Conservation (phyloP, 2,329 filamentous ascomycete genomes). For the Cladosporium velox region DNA sequence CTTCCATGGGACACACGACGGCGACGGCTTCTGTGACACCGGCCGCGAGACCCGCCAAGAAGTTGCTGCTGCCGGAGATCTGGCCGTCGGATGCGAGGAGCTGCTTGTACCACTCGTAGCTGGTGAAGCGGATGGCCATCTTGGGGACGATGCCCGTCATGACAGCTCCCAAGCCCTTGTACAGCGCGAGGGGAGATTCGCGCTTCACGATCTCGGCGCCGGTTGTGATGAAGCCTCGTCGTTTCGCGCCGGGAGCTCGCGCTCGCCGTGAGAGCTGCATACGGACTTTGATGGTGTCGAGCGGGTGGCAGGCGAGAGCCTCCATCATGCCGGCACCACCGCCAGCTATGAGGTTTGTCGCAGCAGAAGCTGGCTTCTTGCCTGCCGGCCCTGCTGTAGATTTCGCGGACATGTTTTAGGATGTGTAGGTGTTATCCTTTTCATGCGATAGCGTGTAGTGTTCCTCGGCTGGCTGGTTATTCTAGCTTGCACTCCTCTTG, state of each 20-base stretch:
- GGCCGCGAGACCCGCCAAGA: constrained; percentile 81
- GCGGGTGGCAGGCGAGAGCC: constrained; percentile 89
- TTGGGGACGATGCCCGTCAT: constrained; percentile 96
- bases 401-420: constrained; percentile 60
- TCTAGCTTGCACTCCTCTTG: background rate
- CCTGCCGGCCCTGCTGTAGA: constrained; percentile 57
- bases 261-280: constrained; percentile 96
- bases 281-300: constrained; percentile 97
- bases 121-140: constrained; percentile 99
- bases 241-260: constrained; percentile 75
- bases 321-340: constrained; percentile 99
- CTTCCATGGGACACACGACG: constrained; percentile 98
- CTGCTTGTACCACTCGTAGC: constrained; percentile 94
- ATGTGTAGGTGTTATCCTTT: background rate
- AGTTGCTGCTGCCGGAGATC: constrained; percentile 72
- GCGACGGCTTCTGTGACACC: constrained; percentile 96
- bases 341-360: constrained; percentile 91
- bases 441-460: background rate
- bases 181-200: constrained; percentile 89
- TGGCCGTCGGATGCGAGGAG: constrained; percentile 66
- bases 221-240: constrained; percentile 84
- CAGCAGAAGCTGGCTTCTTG: constrained; percentile 79
- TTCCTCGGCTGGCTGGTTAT: background rate
- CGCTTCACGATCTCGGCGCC: constrained; percentile 82
- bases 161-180: constrained; percentile 97